Evolutionary conservation across 2,329 filamentous ascomycete genomes (phyloP), one percentile per base, ranked within the genome.

Genomic region (Metarhizium robertsii): DNA sequence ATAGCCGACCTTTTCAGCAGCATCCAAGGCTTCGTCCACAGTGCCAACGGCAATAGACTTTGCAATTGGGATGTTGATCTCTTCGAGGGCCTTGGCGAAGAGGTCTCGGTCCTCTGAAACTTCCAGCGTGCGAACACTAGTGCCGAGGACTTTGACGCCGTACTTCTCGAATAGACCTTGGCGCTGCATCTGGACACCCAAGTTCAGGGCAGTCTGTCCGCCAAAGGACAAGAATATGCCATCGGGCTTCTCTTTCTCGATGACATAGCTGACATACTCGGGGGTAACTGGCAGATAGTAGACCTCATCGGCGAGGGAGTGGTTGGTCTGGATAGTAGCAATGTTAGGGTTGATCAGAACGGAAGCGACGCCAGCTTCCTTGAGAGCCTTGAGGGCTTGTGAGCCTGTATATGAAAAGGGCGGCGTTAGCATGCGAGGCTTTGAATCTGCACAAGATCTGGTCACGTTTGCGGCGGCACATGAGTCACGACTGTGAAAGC

Each of bases 301-400:
- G 67, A 97, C 88, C 76, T 97, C 92, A 69, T 97, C 92, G 67
- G 91, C 91, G 69, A 97, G 87, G 67, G 87, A 86, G 79, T 97
- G 92, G 72, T 95, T 91, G 65, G 92, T 97, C 76, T 97, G 92
- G 68, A 97, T 97, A 57, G 94, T 97, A 58, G 92, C 92, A 71
- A 97, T 97, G 72, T 97, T 97, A 66, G 92, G 92, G 75, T 97
- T 97, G 72, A 97, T 92, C 61, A 97, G 84, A 55, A 97, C 88
- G 10, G 92, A 96, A 63, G 86, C 76, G 58, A 97, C 89, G 59
- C 90, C 90, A 60, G 92, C 92, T 76, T 97, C 92, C 75, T 96
- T 97, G 59, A 99, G 80, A 43, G 94, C 94, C 76, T 97, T 97
- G 60, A 99, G 80, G 54, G 94, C 94, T 78, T 97, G 94, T 6